Evolutionary conservation across 495 filamentous ascomycete species (phyloP).

Genomic region (Staphylotrichum longicolle): DNA sequence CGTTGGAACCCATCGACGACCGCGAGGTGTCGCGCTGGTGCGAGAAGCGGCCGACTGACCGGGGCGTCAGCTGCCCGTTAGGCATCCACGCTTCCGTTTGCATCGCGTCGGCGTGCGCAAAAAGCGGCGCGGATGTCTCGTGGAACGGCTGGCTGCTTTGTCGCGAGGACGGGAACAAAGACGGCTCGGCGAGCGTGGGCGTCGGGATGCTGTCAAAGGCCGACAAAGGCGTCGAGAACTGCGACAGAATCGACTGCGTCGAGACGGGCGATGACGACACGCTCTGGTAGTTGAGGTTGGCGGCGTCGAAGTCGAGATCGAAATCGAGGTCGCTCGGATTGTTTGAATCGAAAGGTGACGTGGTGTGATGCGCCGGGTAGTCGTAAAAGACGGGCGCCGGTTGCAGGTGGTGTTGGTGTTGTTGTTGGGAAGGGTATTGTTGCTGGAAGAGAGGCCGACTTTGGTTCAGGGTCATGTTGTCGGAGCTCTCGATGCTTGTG

Average conservation of each 20-base stretch:
- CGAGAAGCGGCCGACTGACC: conserved; percentile 39
- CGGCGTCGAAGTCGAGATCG: conserved; percentile 25
- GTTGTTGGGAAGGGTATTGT: conserved; percentile 1
- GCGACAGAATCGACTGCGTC: conserved; percentile 35
- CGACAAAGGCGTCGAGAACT: conserved; percentile 37
- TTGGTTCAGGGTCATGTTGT: conserved; percentile 20
- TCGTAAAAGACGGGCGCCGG: not conserved
- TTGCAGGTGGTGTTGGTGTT: conserved; percentile 16
- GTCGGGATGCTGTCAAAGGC: conserved; percentile 41
- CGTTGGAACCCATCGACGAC: conserved; percentile 55
- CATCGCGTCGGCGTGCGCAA: conserved; percentile 39
- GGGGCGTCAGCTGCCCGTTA: conserved; percentile 41
- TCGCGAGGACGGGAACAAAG: conserved; percentile 33
- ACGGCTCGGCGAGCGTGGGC: conserved; percentile 31
- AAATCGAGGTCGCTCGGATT: not conserved
- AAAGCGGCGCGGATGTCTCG: conserved; percentile 30
- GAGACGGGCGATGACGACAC: conserved; percentile 35
- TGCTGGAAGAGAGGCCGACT: conserved; percentile 9
- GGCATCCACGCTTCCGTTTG: conserved; percentile 45
- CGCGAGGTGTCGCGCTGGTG: conserved; percentile 56
- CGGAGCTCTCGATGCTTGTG: conserved; percentile 7
- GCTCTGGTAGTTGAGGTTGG: conserved; percentile 28
- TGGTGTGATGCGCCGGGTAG: not conserved
- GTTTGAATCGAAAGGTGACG: conserved; percentile 8
- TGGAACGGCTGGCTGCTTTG: conserved; percentile 31